phyloP scores from a whole-genome alignment of 2,329 filamentous ascomycete genomes.

The Blumeria hordei region DNA sequence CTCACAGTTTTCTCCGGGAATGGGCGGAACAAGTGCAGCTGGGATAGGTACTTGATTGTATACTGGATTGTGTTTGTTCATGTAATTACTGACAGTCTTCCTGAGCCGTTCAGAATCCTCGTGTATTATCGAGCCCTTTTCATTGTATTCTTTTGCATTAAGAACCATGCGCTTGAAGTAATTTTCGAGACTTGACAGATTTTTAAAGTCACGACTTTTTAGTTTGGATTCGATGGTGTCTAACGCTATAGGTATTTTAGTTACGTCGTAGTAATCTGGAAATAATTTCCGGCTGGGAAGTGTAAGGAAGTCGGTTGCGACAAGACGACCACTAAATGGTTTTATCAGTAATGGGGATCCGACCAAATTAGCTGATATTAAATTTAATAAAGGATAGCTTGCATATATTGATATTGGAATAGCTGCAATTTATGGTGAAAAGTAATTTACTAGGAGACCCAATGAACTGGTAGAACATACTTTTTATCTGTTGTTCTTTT shows the following conservation, averaged over 20 bases:
- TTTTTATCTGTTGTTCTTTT: slow-evolving; percentile 59
- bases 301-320: slow-evolving; percentile 51
- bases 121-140: slow-evolving; percentile 45
- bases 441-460: no score
- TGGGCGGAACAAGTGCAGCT: slow-evolving; percentile 44
- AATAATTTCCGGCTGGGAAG: slow-evolving; percentile 39
- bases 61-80: slow-evolving; percentile 68
- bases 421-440: no score
- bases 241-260: slow-evolving; percentile 56
- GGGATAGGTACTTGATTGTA: slow-evolving; percentile 39
- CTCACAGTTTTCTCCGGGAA: slow-evolving; percentile 19
- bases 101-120: slow-evolving; percentile 71
- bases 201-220: slow-evolving; percentile 40
- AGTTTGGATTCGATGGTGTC: slow-evolving; percentile 56
- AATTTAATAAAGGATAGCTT: no score
- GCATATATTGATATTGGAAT: no score
- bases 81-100: slow-evolving; percentile 68
- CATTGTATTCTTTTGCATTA: slow-evolving; percentile 70
- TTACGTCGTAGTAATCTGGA: slow-evolving; percentile 54
- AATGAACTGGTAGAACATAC: slow-evolving; percentile 23
- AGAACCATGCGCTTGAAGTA: slow-evolving; percentile 72
- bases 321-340: slow-evolving; percentile 36
- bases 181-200: slow-evolving; percentile 51
- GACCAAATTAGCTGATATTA: no score
- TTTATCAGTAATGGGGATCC: neutral